Base-by-base conservation (phyloP, 2,329 filamentous ascomycete genomes). In the Thelonectria rubi region DNA sequence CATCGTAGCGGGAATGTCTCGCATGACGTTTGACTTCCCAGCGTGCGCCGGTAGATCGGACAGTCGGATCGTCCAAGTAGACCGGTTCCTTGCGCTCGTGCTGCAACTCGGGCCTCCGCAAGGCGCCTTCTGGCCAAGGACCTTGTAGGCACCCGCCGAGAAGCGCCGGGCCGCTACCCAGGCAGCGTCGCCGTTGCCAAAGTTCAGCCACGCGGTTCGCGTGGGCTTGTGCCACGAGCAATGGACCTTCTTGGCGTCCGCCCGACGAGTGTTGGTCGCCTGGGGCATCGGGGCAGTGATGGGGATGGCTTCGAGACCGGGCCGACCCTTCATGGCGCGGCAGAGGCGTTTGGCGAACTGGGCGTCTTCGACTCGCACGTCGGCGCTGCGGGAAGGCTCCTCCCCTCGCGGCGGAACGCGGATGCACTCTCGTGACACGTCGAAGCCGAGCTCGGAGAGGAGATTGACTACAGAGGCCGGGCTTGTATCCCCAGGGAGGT, bases 191-290 rank as follows among this genome's bases (percentile, higher is more conserved):
- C 37, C 34, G 17, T 15, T 58, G 3, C 53, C 61, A 55, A 77
- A 79, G 18, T 69, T 73, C 4, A 80, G 63, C 65, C 64, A 74
- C 0, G 58, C 75, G 1, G 65, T 69, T 12, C 60, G 69, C 6
- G 45, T 65, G 9, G 77, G 65, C 18, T 72, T 72, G 55, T 77
- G 72, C 78, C 78, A 80, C 9, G 76, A 78, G 30, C 71, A 73
- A 30, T 73, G 69, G 0, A 80, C 69, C 43, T 75, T 74, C 48
- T 69, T 75, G 43, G 71, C 73, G 17, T 79, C 75, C 0, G 79
- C 72, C 0, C 70, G 71, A 4, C 70, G 69, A n/a, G 71, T 63
- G 37, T 62, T 73, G 5, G 71, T 70, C 2, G 65, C 71, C 0
- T 58, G 53, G 7, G 70, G 66, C 47, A 75, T 67, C 0, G 70